Percentiles rank a stretch among this genome's conserved stretches.
Evolutionary conservation across 768 basidiomycete genomes (phyloP).

Genomic region (Russula emetica): DNA sequence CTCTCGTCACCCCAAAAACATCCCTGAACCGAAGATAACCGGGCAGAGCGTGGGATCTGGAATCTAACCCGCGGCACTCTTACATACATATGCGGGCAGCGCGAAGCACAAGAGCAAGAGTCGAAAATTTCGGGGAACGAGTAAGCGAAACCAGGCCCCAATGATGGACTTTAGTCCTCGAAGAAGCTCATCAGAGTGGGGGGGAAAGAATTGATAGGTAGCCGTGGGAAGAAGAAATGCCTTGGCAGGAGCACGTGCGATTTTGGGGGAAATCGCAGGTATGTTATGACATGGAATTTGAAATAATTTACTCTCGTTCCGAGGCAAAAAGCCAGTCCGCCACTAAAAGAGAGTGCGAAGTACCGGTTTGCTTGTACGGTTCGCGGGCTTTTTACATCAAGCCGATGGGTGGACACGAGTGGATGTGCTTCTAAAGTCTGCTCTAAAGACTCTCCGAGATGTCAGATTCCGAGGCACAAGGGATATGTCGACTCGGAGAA

Average conservation of each 20-base stretch:
- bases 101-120: not conserved
- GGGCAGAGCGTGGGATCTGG: not conserved
- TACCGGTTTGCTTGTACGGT: not conserved
- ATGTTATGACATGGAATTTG: not conserved
- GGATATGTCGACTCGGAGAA: conserved; percentile 9
- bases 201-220: not conserved
- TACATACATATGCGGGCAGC: conserved; percentile 8
- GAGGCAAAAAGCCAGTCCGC: not conserved
- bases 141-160: no score
- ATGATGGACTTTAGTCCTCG: not conserved
- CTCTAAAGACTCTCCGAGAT: not conserved
- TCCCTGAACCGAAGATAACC: not conserved
- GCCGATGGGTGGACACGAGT: not conserved
- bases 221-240: not conserved
- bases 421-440: not conserved
- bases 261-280: not conserved
- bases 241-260: not conserved
- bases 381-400: conserved; percentile 2
- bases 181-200: not conserved
- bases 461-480: conserved; percentile 14
- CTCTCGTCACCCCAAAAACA: not conserved
- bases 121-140: not conserved
- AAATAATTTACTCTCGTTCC: not conserved
- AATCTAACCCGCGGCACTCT: not conserved
- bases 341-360: not conserved